Base-by-base conservation (phyloP, 1,284 basidiomycete genomes). In the Marasmius sp. region DNA sequence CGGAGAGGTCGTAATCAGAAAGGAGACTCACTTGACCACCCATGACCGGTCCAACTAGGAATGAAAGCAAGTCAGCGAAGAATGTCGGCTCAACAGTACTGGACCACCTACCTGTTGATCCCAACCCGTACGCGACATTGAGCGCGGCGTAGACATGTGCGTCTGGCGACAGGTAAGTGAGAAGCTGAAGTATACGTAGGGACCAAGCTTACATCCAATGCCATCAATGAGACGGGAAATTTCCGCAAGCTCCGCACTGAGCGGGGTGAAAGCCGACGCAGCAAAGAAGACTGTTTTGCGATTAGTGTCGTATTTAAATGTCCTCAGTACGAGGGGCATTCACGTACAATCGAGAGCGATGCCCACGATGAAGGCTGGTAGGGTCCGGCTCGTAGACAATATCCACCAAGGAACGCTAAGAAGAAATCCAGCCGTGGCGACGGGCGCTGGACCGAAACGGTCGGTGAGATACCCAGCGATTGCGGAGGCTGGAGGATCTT, bases 371-470 rank as follows among this genome's bases (percentile, higher is more conserved):
- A 93, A 93, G 9, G 88, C 70, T 1, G 82, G 79, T 1, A 93
- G 74, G 1, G 10, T 36, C 52, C 79, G 73, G 11, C 92, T 74
- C 33, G 82, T 79, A 69, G 92, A 67, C 6, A 91, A 69, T 5
- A 81, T 75, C 77, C 85, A 86, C 87, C 89, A 93, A 0, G 91
- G 91, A 6, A 91, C 61, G 1, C 85, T 71, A 3, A 89, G 69
- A 4, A 86, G 3, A 16, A 92, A 69, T 50, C 78, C 82, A 3
- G 80, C 67, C 27, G 80, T 62, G 1, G 83, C 81, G 50, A 89
- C 77, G 75, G 80, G 85, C 65, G 86, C 85, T 0, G 86, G 65
- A 4, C 91, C 91, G 16, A 75, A 72, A 59, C 77, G 79, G 71
- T 94, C 92, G 0, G 84, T 75, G n/a, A 84, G 72, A 70, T 80